Conservation (phyloP, 257 asterid genomes). For the Solanum sitiens region DNA sequence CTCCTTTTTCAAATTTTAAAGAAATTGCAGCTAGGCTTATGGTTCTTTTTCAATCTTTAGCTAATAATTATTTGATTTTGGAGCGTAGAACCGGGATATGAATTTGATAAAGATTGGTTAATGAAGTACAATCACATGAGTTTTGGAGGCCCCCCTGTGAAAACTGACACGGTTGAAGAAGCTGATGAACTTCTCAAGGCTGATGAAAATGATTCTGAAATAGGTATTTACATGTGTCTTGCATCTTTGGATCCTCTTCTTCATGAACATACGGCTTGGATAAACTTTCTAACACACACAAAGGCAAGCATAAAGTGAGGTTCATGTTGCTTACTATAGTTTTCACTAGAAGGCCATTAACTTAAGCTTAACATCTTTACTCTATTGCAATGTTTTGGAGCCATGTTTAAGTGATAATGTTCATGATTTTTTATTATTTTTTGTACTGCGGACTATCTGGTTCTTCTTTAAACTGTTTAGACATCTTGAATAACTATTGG, state of each 20-base stretch:
- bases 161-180: slow-evolving; percentile 51
- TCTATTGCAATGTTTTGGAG: neutral
- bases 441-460: neutral
- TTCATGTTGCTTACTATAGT: neutral
- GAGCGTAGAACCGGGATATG: slow-evolving; percentile 43
- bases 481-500: neutral
- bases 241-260: neutral
- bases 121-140: slow-evolving; percentile 78
- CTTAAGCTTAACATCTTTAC: neutral
- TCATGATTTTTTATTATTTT: neutral
- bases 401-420: too few species aligned
- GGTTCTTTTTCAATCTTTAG: neutral
- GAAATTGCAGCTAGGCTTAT: neutral
- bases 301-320: neutral
- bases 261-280: neutral
- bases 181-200: slow-evolving; percentile 45
- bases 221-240: slow-evolving; percentile 26
- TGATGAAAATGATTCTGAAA: slow-evolving; percentile 58
- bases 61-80: neutral
- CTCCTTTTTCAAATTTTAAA: neutral
- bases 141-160: slow-evolving; percentile 90
- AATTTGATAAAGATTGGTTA: slow-evolving; percentile 41
- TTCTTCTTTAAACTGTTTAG: neutral
- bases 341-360: neutral
- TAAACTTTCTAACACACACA: neutral